Percentiles rank a stretch among this genome's conserved stretches.
phyloP scores from a whole-genome alignment of 164 flowering plant species.

The Chloranthus sessilifolius region DNA sequence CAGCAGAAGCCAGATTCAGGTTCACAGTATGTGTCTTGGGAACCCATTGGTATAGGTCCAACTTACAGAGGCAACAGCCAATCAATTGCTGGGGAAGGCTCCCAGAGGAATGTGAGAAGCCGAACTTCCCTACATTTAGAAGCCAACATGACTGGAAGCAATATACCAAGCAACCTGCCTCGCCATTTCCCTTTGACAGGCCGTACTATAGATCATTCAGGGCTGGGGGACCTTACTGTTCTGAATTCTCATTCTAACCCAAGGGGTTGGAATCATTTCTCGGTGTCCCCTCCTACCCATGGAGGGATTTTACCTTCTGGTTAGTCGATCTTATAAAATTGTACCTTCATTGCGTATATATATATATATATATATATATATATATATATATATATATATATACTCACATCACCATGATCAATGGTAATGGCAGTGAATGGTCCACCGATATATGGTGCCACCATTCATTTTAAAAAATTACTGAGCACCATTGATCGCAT shows the following conservation, averaged over 20 bases:
- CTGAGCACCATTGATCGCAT: no score
- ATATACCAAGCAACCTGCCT: slow-evolving; percentile 29
- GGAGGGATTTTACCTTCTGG: slow-evolving; percentile 35
- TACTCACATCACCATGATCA: no score
- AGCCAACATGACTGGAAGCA: slow-evolving; percentile 28
- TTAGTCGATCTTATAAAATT: no score
- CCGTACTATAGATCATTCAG: slow-evolving; percentile 24
- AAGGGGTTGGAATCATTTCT: slow-evolving; percentile 35
- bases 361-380: no score
- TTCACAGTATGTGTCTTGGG: slow-evolving; percentile 39
- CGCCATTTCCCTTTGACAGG: slow-evolving; percentile 26
- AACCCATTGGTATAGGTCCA: slow-evolving; percentile 16
- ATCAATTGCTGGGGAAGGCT: slow-evolving; percentile 38
- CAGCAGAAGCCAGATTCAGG: slow-evolving; percentile 39
- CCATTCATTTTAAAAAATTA: no score
- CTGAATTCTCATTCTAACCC: slow-evolving; percentile 24
- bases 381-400: no score
- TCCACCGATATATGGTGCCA: no score
- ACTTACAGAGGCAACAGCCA: slow-evolving; percentile 31
- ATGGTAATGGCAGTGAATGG: no score
- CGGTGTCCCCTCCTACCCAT: slow-evolving; percentile 27
- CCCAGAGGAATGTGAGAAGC: slow-evolving; percentile 66
- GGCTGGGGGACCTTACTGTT: slow-evolving; percentile 23
- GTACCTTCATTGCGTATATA: no score
- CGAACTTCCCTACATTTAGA: slow-evolving; percentile 43